Percentiles rank a stretch among this genome's conserved stretches.
Conservation (phyloP, 2,329 filamentous ascomycete species). For the Monilinia fructicola region DNA sequence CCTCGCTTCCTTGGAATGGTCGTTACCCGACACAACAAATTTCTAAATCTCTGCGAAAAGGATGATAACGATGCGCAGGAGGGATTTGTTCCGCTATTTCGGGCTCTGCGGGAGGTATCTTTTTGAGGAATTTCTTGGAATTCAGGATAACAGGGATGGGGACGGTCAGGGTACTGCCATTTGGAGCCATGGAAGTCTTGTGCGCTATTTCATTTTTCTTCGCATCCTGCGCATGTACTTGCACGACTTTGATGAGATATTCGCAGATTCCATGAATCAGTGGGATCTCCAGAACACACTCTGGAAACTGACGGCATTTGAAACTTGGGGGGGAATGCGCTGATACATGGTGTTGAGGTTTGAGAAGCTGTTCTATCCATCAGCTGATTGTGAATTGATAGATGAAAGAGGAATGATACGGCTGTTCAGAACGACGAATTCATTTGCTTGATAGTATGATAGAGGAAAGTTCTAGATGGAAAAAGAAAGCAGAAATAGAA, state of each 20-base stretch:
- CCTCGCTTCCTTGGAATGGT: not conserved
- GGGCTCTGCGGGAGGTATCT: not conserved
- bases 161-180: not conserved
- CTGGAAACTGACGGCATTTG: conserved; percentile 1
- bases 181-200: not conserved
- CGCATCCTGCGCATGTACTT: not conserved
- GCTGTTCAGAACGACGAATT: too few relatives aligned
- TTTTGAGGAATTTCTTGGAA: not conserved
- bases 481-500: too few relatives aligned
- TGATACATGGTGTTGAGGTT: not conserved
- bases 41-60: not conserved
- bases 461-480: too few relatives aligned
- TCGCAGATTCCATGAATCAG: not conserved
- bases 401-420: too few relatives aligned
- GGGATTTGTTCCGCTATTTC: not conserved
- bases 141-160: not conserved
- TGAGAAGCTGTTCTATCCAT: not conserved
- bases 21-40: not conserved
- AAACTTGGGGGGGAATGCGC: not conserved
- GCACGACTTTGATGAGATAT: not conserved
- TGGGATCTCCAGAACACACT: not conserved
- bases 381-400: not conserved
- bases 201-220: not conserved
- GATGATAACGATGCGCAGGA: not conserved
- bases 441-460: too few relatives aligned